phyloP scores from a whole-genome alignment of 345 rosid species.

The Pistacia atlantica region DNA sequence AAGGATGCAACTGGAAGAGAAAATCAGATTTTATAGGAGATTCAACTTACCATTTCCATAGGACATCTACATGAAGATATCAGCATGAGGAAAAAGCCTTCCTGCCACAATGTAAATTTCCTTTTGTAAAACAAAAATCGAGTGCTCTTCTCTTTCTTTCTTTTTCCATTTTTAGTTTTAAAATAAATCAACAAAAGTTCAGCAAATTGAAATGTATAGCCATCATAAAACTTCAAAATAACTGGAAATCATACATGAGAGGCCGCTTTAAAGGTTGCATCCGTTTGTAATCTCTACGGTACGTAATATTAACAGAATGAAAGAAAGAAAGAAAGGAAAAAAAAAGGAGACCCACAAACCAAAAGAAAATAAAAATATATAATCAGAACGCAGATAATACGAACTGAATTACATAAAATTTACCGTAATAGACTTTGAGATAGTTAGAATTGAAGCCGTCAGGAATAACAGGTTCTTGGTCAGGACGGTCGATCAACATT shows the following conservation, averaged over 20 bases:
- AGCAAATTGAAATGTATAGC: too few relatives aligned
- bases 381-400: too few relatives aligned
- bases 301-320: background rate
- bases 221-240: too few relatives aligned
- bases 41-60: conserved; percentile 75
- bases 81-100: conserved; percentile 75
- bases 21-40: background rate
- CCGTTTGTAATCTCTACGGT: background rate
- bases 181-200: background rate
- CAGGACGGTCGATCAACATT: conserved; percentile 55
- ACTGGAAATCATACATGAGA: too few relatives aligned
- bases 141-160: background rate
- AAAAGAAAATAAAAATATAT: background rate
- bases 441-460: conserved; percentile 58
- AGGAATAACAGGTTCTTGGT: conserved; percentile 36
- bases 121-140: background rate
- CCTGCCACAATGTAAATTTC: conserved; percentile 48
- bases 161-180: background rate
- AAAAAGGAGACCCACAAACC: too few relatives aligned
- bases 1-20: background rate
- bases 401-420: conserved; percentile 1
- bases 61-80: conserved; percentile 82
- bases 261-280: too few relatives aligned
- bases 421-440: conserved; percentile 77
- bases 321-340: too few relatives aligned